These are phyloP conservation scores for Schizophyllum amplum DNA, from an alignment of 1,284 basidiomycete genomes.

Conservation along the genomic window DNA sequence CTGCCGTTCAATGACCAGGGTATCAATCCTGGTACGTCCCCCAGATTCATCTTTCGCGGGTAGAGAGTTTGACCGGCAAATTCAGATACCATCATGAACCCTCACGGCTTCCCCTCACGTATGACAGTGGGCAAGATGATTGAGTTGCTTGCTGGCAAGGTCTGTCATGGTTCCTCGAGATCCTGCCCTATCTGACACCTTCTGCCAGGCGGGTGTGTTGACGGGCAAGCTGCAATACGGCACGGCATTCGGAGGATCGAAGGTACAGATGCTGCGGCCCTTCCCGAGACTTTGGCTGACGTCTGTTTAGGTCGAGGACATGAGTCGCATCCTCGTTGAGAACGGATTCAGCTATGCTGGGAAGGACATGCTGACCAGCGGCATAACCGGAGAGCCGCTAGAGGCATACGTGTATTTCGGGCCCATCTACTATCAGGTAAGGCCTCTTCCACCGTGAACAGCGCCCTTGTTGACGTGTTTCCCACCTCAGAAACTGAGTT, in stretches of 20 bases:
- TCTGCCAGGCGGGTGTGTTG: slow-evolving; percentile 76
- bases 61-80: slow-evolving; percentile 6
- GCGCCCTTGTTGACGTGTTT: slow-evolving; percentile 5
- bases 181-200: slow-evolving; percentile 9
- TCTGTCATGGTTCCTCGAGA: slow-evolving; percentile 20
- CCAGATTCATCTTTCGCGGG: slow-evolving; percentile 5
- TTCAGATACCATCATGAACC: slow-evolving; percentile 98
- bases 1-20: slow-evolving; percentile 99
- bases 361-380: slow-evolving; percentile 97
- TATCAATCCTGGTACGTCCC: slow-evolving; percentile 68
- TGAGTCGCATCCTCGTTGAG: slow-evolving; percentile 93
- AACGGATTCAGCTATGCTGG: slow-evolving; percentile 96
- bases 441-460: slow-evolving; percentile 11
- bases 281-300: slow-evolving; percentile 1
- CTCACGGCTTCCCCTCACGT: slow-evolving; percentile 98
- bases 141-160: slow-evolving; percentile 94
- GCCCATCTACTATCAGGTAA: slow-evolving; percentile 95
- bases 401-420: slow-evolving; percentile 99
- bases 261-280: slow-evolving; percentile 37
- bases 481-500: slow-evolving; percentile 64
- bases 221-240: slow-evolving; percentile 86
- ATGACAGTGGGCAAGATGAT: slow-evolving; percentile 99
- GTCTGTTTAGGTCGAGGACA: slow-evolving; percentile 79
- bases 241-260: slow-evolving; percentile 96
- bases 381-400: slow-evolving; percentile 93